A percentile compares a stretch with the other conserved stretches of the same genome.
These are phyloP conservation scores for Phytophthora europaea DNA, from an alignment of 352 stramenopile genomes.

Conservation along the genomic window DNA sequence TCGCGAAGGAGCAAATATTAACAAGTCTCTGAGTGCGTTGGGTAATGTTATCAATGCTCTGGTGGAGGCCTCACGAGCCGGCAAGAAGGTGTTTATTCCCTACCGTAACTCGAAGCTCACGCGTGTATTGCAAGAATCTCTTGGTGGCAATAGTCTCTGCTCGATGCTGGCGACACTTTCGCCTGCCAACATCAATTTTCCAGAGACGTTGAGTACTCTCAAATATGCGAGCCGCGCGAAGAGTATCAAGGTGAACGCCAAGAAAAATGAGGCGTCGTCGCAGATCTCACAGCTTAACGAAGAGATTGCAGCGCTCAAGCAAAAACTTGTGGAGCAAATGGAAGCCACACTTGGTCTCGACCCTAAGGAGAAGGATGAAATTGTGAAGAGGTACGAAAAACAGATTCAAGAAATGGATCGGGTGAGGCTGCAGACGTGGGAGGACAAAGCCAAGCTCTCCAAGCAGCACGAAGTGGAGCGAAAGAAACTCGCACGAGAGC, in stretches of 20 bases:
- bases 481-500: conserved; percentile 83
- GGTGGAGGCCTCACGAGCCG: conserved; percentile 78
- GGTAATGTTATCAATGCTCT: conserved; percentile 96
- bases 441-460: conserved; percentile 88
- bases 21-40: conserved; percentile 93
- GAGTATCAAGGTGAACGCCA: conserved; percentile 94
- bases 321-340: conserved; percentile 87
- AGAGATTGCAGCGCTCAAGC: conserved; percentile 90
- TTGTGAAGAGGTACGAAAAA: conserved; percentile 88
- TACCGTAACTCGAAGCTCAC: conserved; percentile 97
- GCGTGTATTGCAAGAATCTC: conserved; percentile 92
- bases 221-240: conserved; percentile 97
- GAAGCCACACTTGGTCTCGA: conserved; percentile 69
- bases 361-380: conserved; percentile 90
- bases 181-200: conserved; percentile 95
- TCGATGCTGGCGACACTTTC: conserved; percentile 97
- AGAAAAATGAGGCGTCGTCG: conserved; percentile 94
- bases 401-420: conserved; percentile 93
- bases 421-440: conserved; percentile 88
- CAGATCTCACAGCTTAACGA: conserved; percentile 93
- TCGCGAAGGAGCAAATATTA: conserved; percentile 96
- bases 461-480: conserved; percentile 90
- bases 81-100: conserved; percentile 93
- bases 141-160: conserved; percentile 95
- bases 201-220: conserved; percentile 96